Conservation (phyloP, 495 filamentous ascomycete species). For the Tuber umbilicatum region DNA sequence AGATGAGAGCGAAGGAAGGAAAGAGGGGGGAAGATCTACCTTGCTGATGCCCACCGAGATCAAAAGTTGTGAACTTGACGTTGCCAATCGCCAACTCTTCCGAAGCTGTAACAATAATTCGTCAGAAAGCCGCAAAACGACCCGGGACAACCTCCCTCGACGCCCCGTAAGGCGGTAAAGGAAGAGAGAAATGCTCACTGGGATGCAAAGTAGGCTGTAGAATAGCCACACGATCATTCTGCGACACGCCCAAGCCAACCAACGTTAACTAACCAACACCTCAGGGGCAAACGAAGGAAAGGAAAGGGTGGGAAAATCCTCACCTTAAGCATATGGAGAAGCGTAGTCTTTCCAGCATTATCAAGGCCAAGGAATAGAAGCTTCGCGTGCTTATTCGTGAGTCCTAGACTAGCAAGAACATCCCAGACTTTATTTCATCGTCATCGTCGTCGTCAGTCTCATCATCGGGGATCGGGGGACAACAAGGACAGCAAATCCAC, state of each 20-base stretch:
- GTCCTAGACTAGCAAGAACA: conserved; percentile 78
- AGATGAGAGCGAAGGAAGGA: not conserved
- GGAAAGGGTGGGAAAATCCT: conserved; percentile 34
- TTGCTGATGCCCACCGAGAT: conserved; percentile 95
- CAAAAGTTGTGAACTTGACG: conserved; percentile 94
- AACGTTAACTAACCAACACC: conserved; percentile 16
- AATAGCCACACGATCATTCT: conserved; percentile 93
- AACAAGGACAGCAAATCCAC: conserved; percentile 22
- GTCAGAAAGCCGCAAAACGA: conserved; percentile 23
- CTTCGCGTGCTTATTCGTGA: conserved; percentile 95
- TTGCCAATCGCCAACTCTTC: conserved; percentile 96
- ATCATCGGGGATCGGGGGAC: conserved; percentile 26
- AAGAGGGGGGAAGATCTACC: conserved; percentile 50
- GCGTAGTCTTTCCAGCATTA: conserved; percentile 95
- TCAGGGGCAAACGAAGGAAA: not conserved
- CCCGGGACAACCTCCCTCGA: not conserved
- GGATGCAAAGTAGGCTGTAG: conserved; percentile 84
- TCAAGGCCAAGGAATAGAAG: conserved; percentile 90
- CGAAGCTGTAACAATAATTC: conserved; percentile 56
- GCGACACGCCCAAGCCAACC: not conserved
- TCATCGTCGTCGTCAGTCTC: not conserved
- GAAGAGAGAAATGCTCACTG: conserved; percentile 52
- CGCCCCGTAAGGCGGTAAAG: conserved; percentile 1
- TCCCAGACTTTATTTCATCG: conserved; percentile 67
- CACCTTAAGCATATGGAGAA: conserved; percentile 89